Evolutionary conservation across 177 flowering plant genomes (phyloP).

Genomic region (Vitis hybrid): DNA sequence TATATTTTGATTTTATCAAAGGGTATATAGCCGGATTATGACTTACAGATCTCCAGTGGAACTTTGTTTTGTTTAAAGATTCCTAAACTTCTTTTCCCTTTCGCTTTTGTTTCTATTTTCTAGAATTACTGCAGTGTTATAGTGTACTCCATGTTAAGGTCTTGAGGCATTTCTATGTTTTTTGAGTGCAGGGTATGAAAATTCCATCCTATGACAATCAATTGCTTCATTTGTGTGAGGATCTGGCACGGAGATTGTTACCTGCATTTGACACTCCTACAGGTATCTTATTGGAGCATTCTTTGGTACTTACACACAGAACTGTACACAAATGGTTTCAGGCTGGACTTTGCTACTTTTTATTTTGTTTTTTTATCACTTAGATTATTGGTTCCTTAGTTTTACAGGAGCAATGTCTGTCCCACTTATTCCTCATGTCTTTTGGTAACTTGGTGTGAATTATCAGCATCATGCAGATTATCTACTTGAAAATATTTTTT

Average conservation of each 20-base stretch:
- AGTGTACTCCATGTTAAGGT: neutral
- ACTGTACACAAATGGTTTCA: conserved; percentile 2
- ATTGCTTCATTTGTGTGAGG: conserved; percentile 80
- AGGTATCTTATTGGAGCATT: conserved; percentile 39
- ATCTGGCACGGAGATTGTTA: conserved; percentile 77
- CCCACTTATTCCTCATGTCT: neutral
- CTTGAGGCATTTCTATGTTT: neutral
- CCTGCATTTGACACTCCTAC: conserved; percentile 99
- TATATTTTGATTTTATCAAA: neutral
- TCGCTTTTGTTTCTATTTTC: neutral
- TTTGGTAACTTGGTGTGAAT: neutral
- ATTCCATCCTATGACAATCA: conserved; percentile 78
- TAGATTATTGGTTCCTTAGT: neutral
- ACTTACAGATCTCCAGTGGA: neutral
- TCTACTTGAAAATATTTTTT: neutral
- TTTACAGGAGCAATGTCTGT: neutral
- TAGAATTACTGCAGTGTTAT: neutral
- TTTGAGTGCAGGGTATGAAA: conserved; percentile 74
- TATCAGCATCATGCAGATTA: neutral
- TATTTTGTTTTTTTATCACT: neutral
- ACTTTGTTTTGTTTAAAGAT: neutral
- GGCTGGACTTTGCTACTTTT: conserved; percentile 1
- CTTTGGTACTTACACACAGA: neutral
- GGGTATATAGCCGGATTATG: neutral
- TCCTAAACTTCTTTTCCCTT: neutral